Conservation (phyloP, 192 early-diverging fungal genomes). For the Pilobolus umbonatus region DNA sequence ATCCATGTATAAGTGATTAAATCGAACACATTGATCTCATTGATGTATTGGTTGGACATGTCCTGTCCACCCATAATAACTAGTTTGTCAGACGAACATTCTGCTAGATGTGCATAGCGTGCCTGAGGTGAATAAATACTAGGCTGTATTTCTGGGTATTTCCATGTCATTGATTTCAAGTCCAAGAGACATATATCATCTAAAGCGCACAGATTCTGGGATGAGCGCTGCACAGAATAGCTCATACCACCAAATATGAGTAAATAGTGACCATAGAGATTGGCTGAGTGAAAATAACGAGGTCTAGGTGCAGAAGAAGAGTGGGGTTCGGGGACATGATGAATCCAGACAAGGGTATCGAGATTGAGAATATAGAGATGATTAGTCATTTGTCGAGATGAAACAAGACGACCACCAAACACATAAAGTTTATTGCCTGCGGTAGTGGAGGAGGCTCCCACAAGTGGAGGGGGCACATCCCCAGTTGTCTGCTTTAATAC, state of each 20-base stretch:
- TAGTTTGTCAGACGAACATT: slow-evolving; percentile 50
- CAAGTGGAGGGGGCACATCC: slow-evolving; percentile 67
- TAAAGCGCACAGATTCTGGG: slow-evolving; percentile 51
- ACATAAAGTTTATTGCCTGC: slow-evolving; percentile 56
- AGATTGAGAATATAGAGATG: slow-evolving; percentile 65
- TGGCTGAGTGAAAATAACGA: slow-evolving; percentile 72
- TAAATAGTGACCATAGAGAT: slow-evolving; percentile 52
- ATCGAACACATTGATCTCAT: slow-evolving; percentile 66
- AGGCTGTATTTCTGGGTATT: slow-evolving; percentile 32
- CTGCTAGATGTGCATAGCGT: slow-evolving; percentile 67
- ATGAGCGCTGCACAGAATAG: slow-evolving; percentile 36
- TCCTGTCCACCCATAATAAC: slow-evolving; percentile 73
- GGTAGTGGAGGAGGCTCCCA: slow-evolving; percentile 63
- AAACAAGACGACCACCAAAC: slow-evolving; percentile 66
- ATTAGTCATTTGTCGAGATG: slow-evolving; percentile 66
- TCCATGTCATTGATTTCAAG: slow-evolving; percentile 51
- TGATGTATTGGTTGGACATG: slow-evolving; percentile 64
- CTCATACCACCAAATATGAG: slow-evolving; percentile 78
- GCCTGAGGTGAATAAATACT: slow-evolving; percentile 51
- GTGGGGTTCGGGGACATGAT: slow-evolving; percentile 40
- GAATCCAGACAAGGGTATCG: slow-evolving; percentile 53
- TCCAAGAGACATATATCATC: slow-evolving; percentile 65
- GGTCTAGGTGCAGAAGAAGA: slow-evolving; percentile 37
- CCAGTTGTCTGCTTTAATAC: slow-evolving; percentile 47
- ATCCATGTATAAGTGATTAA: slow-evolving; percentile 56